phyloP scores from a whole-genome alignment of 805 yeast species.

The Ogataea trehaloabstinens region DNA sequence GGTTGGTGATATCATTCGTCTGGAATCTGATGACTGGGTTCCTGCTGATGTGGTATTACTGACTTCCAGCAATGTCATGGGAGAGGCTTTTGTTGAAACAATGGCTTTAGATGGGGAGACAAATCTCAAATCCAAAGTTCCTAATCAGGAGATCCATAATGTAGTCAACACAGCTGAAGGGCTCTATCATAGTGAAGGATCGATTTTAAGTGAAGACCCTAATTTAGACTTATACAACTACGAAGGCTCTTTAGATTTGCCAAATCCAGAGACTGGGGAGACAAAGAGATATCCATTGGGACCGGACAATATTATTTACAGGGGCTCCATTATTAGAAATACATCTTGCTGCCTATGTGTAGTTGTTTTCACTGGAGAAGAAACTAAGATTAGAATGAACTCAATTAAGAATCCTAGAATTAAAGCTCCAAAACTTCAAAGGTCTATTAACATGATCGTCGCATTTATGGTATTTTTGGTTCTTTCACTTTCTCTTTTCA shows the following conservation, averaged over 20 bases:
- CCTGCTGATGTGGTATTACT: constrained; percentile 87
- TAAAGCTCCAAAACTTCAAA: constrained; percentile 90
- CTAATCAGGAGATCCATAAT: constrained; percentile 62
- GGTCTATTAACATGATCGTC: constrained; percentile 78
- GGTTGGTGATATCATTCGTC: constrained; percentile 83
- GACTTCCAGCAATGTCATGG: constrained; percentile 64
- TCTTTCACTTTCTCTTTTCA: constrained; percentile 67
- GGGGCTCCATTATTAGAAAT: constrained; percentile 89
- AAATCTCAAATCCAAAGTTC: constrained; percentile 71
- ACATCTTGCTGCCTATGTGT: constrained; percentile 73
- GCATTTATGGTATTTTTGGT: constrained; percentile 86
- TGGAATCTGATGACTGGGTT: constrained; percentile 82
- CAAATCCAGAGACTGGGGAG: constrained; percentile 23
- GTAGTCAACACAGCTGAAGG: constrained; percentile 48
- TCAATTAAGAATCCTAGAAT: constrained; percentile 85
- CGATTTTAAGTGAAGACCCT: constrained; percentile 82
- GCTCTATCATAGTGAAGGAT: constrained; percentile 47
- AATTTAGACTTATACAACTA: constrained; percentile 87
- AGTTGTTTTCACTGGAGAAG: constrained; percentile 93
- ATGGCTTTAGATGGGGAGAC: constrained; percentile 99
- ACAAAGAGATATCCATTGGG: constrained; percentile 57
- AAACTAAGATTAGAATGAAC: constrained; percentile 93
- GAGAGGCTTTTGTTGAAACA: constrained; percentile 78
- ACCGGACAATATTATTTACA: constrained; percentile 78
- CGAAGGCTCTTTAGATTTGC: constrained; percentile 66